phyloP scores from a whole-genome alignment of 805 yeast species.

The Nakazawaea sp. region DNA sequence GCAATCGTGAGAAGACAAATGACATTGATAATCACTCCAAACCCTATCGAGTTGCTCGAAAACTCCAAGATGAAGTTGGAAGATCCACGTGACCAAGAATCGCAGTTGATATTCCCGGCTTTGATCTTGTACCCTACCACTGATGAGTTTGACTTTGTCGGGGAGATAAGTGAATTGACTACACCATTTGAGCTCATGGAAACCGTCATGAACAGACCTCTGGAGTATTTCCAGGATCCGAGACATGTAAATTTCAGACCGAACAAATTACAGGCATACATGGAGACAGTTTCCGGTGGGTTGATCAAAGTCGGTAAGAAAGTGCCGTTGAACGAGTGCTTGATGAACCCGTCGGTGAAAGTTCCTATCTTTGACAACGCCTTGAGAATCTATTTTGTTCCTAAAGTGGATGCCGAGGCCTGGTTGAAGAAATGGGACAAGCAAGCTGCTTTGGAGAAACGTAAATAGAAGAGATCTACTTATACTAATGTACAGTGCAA shows the following conservation, averaged over 20 bases:
- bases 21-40: slow-evolving; percentile 37
- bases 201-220: slow-evolving; percentile 58
- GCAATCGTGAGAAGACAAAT: slow-evolving; percentile 61
- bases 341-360: slow-evolving; percentile 53
- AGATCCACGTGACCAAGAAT: slow-evolving; percentile 59
- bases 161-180: slow-evolving; percentile 64
- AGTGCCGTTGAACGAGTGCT: slow-evolving; percentile 53
- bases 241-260: slow-evolving; percentile 53
- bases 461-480: slow-evolving; percentile 22
- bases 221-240: slow-evolving; percentile 59
- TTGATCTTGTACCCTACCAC: slow-evolving; percentile 75
- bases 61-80: slow-evolving; percentile 51
- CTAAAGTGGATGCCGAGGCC: slow-evolving; percentile 52
- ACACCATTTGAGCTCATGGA: slow-evolving; percentile 59
- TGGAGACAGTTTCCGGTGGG: slow-evolving; percentile 83
- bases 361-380: slow-evolving; percentile 75
- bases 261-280: slow-evolving; percentile 60
- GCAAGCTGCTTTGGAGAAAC: slow-evolving; percentile 45
- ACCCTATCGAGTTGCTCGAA: slow-evolving; percentile 51
- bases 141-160: slow-evolving; percentile 78
- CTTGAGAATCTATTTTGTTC: slow-evolving; percentile 70
- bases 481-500: too few species aligned
- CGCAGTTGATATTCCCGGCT: slow-evolving; percentile 79
- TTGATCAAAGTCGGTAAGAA: slow-evolving; percentile 81
- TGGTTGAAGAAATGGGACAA: slow-evolving; percentile 72